These are phyloP conservation scores for Theobroma cacao DNA, from an alignment of 345 rosid genomes.

Conservation along the genomic window DNA sequence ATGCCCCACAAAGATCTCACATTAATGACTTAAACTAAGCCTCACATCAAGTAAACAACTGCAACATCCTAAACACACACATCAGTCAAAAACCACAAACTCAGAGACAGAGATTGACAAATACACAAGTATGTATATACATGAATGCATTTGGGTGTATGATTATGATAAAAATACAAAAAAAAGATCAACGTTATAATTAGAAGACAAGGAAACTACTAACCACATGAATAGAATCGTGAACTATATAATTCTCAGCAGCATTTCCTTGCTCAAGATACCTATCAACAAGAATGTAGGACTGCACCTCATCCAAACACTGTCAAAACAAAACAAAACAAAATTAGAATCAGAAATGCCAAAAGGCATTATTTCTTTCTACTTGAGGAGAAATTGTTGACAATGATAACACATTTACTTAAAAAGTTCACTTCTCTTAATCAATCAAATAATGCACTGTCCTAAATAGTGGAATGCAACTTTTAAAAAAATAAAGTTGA, in stretches of 20 bases:
- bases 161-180: neutral
- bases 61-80: neutral
- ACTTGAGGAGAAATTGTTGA: neutral
- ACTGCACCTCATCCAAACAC: conserved; percentile 88
- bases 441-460: neutral
- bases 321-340: conserved; percentile 32
- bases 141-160: no score
- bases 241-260: conserved; percentile 41
- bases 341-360: neutral
- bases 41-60: neutral
- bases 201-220: conserved; percentile 23
- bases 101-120: neutral
- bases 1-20: neutral
- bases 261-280: conserved; percentile 31
- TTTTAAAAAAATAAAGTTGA: neutral
- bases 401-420: neutral
- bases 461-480: neutral
- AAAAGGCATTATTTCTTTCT: neutral
- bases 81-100: neutral
- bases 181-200: neutral
- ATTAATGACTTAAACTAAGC: neutral
- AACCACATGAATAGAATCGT: conserved; percentile 62
- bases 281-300: conserved; percentile 81
- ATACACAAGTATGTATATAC: neutral
- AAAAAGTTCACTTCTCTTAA: neutral